Base-by-base conservation (phyloP, 2,329 filamentous ascomycete species). In the Colletotrichum limetticola region DNA sequence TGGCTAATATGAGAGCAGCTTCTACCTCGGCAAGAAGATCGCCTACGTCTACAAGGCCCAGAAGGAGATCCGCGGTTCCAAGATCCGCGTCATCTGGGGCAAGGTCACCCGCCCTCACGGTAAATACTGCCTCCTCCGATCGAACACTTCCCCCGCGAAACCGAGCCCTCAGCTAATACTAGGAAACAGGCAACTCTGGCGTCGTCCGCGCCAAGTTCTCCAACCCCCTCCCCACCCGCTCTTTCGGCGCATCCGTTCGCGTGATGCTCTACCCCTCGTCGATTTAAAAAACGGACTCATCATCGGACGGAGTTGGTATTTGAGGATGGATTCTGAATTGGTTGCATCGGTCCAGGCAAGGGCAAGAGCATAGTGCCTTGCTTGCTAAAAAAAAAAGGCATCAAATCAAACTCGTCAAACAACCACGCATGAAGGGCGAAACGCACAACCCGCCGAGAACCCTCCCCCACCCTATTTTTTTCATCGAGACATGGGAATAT, bases 71-170 rank as follows among this genome's bases (percentile, higher is more conserved):
- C 94, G 96, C 83, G 97, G 97, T 85, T 96, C 95, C 86, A 98
- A 98, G 93, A 97, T 98, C 89, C 92, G 96, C 84, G 93, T 98
- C 81, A 98, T 98, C 90, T 98, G 95, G 95, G 96, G 96, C 90
- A 98, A 98, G 91, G 93, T 98, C 85, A 97, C 95, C 85, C 91
- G 95, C 84, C 93, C 95, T 85, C 96, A 98, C 89, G 96, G 94
- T 96, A 94, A 81, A 87, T 85, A 74, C 61, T 67, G 42, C 28
- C 68, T 73, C 52, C 19, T 16, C 53, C 53, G 12, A 70, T 63
- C 24, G 28, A 37, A 57, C 42, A n/a, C 16, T 42, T 42, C 3
- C 11, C 55, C 52, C 65, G 52, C 30, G n/a, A 42, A 61, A 52
- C 76, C 60, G 66, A 65, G 55, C 60, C 12, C 35, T 46, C 61